A percentile compares a stretch with the other conserved stretches of the same genome.
Evolutionary conservation across 106 monocot genomes (phyloP).

Genomic region (Dendrobium nobile): DNA sequence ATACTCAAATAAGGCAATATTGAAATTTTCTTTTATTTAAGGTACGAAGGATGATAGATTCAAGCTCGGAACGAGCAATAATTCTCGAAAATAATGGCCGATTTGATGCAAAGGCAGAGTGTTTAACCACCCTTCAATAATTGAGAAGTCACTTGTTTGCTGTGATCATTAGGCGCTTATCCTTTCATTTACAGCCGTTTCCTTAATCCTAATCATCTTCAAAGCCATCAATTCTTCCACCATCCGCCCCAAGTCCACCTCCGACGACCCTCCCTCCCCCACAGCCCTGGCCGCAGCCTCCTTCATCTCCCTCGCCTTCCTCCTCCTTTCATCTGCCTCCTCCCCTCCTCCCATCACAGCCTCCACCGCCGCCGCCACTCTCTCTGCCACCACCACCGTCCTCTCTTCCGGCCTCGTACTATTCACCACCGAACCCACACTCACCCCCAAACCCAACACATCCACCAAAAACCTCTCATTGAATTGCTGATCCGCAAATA

Average conservation of each 20-base stretch:
- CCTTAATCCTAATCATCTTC: background rate
- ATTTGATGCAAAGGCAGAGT: too few species aligned
- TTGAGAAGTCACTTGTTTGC: too few species aligned
- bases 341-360: background rate
- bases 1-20: too few species aligned
- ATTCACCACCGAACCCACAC: background rate
- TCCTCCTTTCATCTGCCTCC: background rate
- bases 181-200: too few species aligned
- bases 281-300: background rate
- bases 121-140: too few species aligned
- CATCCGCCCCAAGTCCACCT: background rate
- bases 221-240: background rate
- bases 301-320: conserved; percentile 1
- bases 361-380: background rate
- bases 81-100: too few species aligned
- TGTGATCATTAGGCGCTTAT: too few species aligned
- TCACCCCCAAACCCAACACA: conserved; percentile 10
- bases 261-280: background rate
- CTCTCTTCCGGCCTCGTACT: background rate
- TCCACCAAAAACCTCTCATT: conserved; percentile 20
- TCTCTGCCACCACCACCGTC: background rate
- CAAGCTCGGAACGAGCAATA: too few species aligned
- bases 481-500: conserved; percentile 17
- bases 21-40: too few species aligned
- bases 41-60: too few species aligned